phyloP scores from a whole-genome alignment of 495 filamentous ascomycete species.

The Penicillium egyptiacum region DNA sequence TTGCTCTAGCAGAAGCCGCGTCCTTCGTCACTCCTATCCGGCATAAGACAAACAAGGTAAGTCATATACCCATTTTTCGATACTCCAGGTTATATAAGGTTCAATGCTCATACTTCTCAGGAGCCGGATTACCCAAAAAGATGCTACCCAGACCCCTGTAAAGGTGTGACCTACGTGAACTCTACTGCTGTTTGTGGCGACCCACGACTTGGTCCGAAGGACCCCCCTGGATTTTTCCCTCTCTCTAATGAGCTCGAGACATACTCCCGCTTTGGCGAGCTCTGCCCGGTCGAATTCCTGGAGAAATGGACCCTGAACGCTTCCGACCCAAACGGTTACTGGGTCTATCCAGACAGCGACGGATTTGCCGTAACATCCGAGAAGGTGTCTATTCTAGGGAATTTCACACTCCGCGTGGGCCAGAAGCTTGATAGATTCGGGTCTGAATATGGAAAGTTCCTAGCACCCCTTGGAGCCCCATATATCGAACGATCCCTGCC shows the following conservation, averaged over 20 bases:
- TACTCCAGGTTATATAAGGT: neutral
- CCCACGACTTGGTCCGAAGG: slow-evolving; percentile 49
- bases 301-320: slow-evolving; percentile 39
- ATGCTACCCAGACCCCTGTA: slow-evolving; percentile 36
- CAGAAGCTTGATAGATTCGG: slow-evolving; percentile 58
- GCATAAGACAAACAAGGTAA: neutral
- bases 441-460: slow-evolving; percentile 43
- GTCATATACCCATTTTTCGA: neutral
- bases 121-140: slow-evolving; percentile 13
- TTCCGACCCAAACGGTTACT: slow-evolving; percentile 27
- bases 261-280: slow-evolving; percentile 50
- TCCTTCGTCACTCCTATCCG: neutral
- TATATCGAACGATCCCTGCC: slow-evolving; percentile 55
- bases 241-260: slow-evolving; percentile 35
- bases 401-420: slow-evolving; percentile 44
- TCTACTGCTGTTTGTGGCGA: slow-evolving; percentile 52
- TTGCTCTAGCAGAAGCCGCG: slow-evolving; percentile 2
- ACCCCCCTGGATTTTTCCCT: slow-evolving; percentile 40
- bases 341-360: slow-evolving; percentile 39
- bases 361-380: slow-evolving; percentile 44
- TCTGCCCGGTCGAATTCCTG: slow-evolving; percentile 52
- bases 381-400: slow-evolving; percentile 42
- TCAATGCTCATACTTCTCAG: slow-evolving; percentile 1
- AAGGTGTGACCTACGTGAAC: slow-evolving; percentile 39
- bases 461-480: slow-evolving; percentile 49